Conservation (phyloP, 495 filamentous ascomycete genomes). For the Neurospora africana region DNA sequence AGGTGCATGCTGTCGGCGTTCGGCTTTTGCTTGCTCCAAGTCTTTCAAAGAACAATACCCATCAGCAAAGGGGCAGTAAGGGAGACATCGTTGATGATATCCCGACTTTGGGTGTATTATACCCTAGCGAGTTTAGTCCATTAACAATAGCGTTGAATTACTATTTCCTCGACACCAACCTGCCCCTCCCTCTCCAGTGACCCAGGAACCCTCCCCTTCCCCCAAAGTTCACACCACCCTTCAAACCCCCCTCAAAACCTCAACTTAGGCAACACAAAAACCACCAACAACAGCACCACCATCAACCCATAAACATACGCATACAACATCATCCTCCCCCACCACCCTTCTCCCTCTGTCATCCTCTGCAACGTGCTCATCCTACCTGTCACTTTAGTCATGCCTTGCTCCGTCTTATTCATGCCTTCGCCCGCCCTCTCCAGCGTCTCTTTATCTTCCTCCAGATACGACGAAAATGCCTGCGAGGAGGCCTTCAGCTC, state of each 20-base stretch:
- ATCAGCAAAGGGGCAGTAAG: neutral
- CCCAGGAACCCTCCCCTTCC: too few species aligned
- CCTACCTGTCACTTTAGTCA: slow-evolving; percentile 60
- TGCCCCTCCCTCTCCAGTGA: neutral
- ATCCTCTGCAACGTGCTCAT: slow-evolving; percentile 66
- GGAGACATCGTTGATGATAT: neutral
- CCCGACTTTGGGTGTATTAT: neutral
- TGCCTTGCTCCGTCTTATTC: slow-evolving; percentile 59
- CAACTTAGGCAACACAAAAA: slow-evolving; percentile 75
- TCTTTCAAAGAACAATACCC: neutral
- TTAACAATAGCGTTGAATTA: neutral
- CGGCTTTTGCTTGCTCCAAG: neutral
- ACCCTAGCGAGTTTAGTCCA: neutral
- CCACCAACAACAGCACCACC: slow-evolving; percentile 61
- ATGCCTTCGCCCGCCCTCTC: slow-evolving; percentile 60
- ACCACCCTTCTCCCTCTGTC: slow-evolving; percentile 81
- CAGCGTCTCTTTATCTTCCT: slow-evolving; percentile 61
- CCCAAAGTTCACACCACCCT: neutral
- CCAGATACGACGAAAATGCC: slow-evolving; percentile 58
- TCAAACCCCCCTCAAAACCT: slow-evolving; percentile 48
- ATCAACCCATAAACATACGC: slow-evolving; percentile 70
- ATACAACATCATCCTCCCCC: slow-evolving; percentile 76
- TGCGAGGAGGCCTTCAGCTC: slow-evolving; percentile 67
- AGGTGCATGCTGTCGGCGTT: neutral
- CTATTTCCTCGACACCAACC: neutral